Evolutionary conservation across 805 yeast genomes (phyloP).

Genomic region (Candida cerambycidarum): DNA sequence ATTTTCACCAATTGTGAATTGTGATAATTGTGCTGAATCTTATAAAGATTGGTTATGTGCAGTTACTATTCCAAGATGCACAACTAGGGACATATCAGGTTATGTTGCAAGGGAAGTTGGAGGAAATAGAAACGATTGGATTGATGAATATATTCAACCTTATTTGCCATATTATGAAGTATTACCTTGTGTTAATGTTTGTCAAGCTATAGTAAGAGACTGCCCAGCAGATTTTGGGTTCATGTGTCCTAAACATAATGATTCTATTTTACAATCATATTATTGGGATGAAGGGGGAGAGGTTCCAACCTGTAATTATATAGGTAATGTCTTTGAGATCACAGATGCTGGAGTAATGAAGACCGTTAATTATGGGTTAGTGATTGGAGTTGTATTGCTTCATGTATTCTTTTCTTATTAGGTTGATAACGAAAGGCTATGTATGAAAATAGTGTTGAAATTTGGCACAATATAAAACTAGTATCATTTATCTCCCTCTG

Average conservation of each 20-base stretch:
- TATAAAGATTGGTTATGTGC: conserved; percentile 90
- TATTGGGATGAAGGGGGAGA: conserved; percentile 36
- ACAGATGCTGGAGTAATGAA: conserved; percentile 4
- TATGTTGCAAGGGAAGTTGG: conserved; percentile 47
- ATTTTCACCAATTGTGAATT: conserved; percentile 72
- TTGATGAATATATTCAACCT: conserved; percentile 49
- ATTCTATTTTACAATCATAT: conserved; percentile 40
- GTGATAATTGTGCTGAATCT: conserved; percentile 67
- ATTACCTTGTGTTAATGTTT: conserved; percentile 80
- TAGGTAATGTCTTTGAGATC: conserved; percentile 21
- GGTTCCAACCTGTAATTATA: conserved; percentile 38
- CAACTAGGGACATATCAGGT: conserved; percentile 47
- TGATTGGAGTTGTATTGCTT: not conserved
- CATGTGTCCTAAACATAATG: conserved; percentile 58
- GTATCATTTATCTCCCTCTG: no score
- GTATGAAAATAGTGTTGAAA: no score
- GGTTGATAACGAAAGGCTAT: no score
- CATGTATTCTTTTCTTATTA: not conserved
- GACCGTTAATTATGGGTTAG: not conserved
- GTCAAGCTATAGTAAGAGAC: conserved; percentile 73
- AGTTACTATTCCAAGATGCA: conserved; percentile 83
- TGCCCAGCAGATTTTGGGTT: conserved; percentile 82
- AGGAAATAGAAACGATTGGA: conserved; percentile 58
- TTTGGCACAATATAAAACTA: no score
- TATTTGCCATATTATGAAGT: conserved; percentile 74